Base-by-base conservation (phyloP, 139 green algal genomes). In the Deuterostichococcus epilithicus region DNA sequence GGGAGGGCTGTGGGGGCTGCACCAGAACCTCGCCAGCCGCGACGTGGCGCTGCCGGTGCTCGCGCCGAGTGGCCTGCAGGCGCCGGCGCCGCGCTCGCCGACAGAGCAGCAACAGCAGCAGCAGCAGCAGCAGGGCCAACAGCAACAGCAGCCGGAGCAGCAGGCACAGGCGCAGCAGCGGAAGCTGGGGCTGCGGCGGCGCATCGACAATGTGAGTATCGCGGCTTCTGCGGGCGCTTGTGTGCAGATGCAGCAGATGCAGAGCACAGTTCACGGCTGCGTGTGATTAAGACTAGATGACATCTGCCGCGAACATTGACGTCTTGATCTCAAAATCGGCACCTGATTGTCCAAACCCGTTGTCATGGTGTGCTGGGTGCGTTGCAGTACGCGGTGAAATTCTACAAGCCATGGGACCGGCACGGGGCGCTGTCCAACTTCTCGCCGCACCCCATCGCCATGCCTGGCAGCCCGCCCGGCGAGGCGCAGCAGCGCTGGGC, bases 361-460 rank as follows among this genome's bases (percentile, higher is more conserved):
- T 26, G 26, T 18, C 36, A 26, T 68, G 59, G 13, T 33, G 13
- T 68, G 28, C 39, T 39, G 10, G 67, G 39, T 66, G 68, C 22
- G 39, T 38, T 34, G 33, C 38, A 73, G 78, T 68, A 83, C 69
- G 68, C 47, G 39, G 86, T 88, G 0, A 80, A 82, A 26, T 99
- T 99, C 70, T 99, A 97, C 86, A 99, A 99, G 81, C 79, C 91
- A 0, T 99, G 96, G 96, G 94, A 99, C 78, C 67, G 78, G 32
- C 94, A 94, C 83, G 96, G 96, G 28, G 86, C 87, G 30, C 83
- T 99, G 25, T 92, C 83, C 66, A 99, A 99, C 87, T 99, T 99
- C 84, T 96, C 92, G 1, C 86, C 92, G 6, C 94, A 98, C 83
- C 76, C 91, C 28, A 92, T 99, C 70, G 13, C 5, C 30, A 88